Percentiles rank a stretch among this genome's conserved stretches.
Conservation (phyloP, 257 asterid genomes). For the Coffea eugenioides region DNA sequence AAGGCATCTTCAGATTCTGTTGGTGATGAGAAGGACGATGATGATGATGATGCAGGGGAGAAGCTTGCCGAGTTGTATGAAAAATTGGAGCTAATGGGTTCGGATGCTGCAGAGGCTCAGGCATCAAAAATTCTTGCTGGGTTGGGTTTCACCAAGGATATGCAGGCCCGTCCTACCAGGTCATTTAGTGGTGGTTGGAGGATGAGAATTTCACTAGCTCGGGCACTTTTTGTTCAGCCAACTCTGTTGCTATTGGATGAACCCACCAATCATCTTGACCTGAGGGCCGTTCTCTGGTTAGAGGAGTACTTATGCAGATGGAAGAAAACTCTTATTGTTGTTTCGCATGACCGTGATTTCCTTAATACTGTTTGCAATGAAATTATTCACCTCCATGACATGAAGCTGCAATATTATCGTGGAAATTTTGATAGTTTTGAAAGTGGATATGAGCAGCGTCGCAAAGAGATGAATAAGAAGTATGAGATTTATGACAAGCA, state of each 20-base stretch:
- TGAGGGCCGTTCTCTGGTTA: conserved; percentile 39
- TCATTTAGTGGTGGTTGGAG: conserved; percentile 43
- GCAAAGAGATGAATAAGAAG: conserved; percentile 34
- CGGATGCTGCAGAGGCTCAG: conserved; percentile 39
- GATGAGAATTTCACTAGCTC: conserved; percentile 39
- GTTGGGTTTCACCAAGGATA: conserved; percentile 37
- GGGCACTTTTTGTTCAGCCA: conserved; percentile 40
- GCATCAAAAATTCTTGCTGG: conserved; percentile 40
- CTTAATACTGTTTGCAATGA: conserved; percentile 32
- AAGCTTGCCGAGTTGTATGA: conserved; percentile 36
- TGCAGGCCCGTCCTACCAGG: conserved; percentile 31
- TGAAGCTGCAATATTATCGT: conserved; percentile 34
- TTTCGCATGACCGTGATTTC: conserved; percentile 37
- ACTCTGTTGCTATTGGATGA: conserved; percentile 36
- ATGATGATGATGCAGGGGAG: conserved; percentile 24
- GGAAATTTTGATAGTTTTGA: conserved; percentile 30
- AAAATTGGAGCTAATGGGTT: conserved; percentile 29
- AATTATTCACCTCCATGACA: conserved; percentile 30
- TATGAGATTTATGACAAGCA: conserved; percentile 25
- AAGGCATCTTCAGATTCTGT: conserved; percentile 8
- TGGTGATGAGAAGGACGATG: conserved; percentile 12
- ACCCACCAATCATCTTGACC: conserved; percentile 40
- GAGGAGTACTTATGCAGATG: conserved; percentile 39
- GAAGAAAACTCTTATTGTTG: conserved; percentile 40
- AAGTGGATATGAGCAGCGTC: conserved; percentile 31